Evolutionary conservation across 257 asterid species (phyloP).

Genomic region (Penstemon barbatus): DNA sequence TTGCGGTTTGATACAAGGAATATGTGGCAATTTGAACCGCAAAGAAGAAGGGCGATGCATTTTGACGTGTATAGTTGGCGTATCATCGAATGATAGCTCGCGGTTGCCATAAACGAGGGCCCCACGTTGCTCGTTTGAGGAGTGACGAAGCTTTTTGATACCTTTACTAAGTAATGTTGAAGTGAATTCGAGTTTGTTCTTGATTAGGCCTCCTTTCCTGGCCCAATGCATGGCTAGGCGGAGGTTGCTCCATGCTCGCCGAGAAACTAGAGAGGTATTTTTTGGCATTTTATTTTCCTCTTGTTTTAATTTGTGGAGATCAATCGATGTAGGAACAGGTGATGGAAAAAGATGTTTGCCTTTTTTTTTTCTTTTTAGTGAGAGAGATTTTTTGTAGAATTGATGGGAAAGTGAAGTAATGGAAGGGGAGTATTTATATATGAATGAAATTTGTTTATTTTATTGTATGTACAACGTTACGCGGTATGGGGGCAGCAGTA

Average conservation of each 20-base stretch:
- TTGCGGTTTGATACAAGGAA: conserved; percentile 70
- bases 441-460: conserved; percentile 17
- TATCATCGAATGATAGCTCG: conserved; percentile 65
- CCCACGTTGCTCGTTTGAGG: conserved; percentile 23
- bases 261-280: conserved; percentile 34
- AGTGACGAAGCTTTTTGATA: conserved; percentile 52
- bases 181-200: conserved; percentile 37
- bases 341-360: neutral
- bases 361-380: neutral
- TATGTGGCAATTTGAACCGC: conserved; percentile 62
- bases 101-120: conserved; percentile 60
- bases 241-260: conserved; percentile 56
- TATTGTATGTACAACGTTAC: conserved; percentile 23
- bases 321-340: no score
- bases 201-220: conserved; percentile 53
- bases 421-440: conserved; percentile 22
- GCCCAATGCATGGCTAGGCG: conserved; percentile 71
- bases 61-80: conserved; percentile 55
- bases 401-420: neutral
- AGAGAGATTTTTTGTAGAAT: conserved; percentile 2
- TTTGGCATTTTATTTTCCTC: conserved; percentile 36
- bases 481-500: conserved; percentile 44
- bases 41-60: conserved; percentile 81
- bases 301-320: conserved; percentile 8
- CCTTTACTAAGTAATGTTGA: conserved; percentile 43